Evolutionary conservation across 2,329 filamentous ascomycete genomes (phyloP).

Genomic region (Beauveria rudraprayagi): DNA sequence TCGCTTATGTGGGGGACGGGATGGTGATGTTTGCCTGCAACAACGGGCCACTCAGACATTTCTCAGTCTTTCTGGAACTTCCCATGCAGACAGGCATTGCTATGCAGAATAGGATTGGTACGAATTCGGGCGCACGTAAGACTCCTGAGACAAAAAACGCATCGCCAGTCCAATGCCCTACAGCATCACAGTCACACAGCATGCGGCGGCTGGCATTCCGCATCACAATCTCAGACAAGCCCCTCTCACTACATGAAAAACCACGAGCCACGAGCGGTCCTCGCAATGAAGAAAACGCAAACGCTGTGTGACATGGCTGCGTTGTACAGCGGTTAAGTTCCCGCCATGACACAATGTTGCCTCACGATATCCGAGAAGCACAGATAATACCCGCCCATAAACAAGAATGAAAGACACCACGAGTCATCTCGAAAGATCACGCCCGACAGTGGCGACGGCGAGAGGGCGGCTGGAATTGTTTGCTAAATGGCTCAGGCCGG

Average conservation of each 20-base stretch:
- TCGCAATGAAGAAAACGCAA: background rate
- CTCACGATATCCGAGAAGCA: background rate
- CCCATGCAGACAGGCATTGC: too few relatives aligned
- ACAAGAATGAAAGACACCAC: too few relatives aligned
- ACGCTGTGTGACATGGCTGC: background rate
- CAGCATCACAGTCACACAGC: background rate
- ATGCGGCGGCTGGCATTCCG: background rate
- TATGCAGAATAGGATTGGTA: too few relatives aligned
- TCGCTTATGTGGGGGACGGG: too few relatives aligned
- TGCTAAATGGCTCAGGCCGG: background rate
- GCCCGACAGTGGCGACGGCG: background rate
- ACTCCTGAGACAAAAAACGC: background rate
- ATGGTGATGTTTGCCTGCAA: too few relatives aligned
- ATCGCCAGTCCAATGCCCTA: background rate
- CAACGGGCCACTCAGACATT: too few relatives aligned
- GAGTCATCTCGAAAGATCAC: too few relatives aligned
- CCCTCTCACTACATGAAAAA: background rate
- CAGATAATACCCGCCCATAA: too few relatives aligned
- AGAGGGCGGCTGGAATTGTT: background rate
- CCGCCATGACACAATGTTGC: background rate
- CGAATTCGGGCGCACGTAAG: too few relatives aligned
- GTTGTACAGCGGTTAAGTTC: background rate
- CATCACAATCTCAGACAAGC: background rate
- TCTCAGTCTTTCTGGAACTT: too few relatives aligned
- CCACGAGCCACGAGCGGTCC: background rate